A percentile compares a stretch with the other conserved stretches of the same genome.
Evolutionary conservation across 2,329 filamentous ascomycete species (phyloP).

Genomic region (Colletotrichum noveboracense): DNA sequence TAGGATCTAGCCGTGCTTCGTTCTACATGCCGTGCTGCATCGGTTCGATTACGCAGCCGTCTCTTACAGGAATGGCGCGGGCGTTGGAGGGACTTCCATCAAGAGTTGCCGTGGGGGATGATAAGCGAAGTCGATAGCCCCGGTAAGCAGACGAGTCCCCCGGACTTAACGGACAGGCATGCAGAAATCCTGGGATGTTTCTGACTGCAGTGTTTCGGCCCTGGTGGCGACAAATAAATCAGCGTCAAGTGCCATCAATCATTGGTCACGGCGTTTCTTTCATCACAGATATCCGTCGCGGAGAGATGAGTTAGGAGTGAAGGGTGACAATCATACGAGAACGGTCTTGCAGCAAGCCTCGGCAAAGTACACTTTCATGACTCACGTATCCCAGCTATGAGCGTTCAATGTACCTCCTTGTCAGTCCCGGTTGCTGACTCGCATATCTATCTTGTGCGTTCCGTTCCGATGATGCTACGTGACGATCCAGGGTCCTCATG

Average conservation of each 20-base stretch:
- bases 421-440: neutral
- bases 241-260: neutral
- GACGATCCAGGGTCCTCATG: neutral
- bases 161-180: neutral
- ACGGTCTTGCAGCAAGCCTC: neutral
- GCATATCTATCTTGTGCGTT: neutral
- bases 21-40: neutral
- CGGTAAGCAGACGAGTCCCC: neutral
- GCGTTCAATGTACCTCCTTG: neutral
- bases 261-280: neutral
- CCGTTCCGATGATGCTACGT: neutral
- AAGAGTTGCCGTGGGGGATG: neutral
- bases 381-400: neutral
- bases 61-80: neutral
- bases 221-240: neutral
- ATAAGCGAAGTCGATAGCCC: neutral
- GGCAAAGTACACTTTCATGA: neutral
- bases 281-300: neutral
- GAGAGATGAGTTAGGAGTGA: neutral
- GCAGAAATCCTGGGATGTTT: neutral
- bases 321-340: neutral
- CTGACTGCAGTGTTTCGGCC: neutral
- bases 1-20: neutral
- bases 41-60: neutral
- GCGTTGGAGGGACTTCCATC: neutral